Conservation (phyloP, 2,329 filamentous ascomycete species). For the Hypoxylon sp. region DNA sequence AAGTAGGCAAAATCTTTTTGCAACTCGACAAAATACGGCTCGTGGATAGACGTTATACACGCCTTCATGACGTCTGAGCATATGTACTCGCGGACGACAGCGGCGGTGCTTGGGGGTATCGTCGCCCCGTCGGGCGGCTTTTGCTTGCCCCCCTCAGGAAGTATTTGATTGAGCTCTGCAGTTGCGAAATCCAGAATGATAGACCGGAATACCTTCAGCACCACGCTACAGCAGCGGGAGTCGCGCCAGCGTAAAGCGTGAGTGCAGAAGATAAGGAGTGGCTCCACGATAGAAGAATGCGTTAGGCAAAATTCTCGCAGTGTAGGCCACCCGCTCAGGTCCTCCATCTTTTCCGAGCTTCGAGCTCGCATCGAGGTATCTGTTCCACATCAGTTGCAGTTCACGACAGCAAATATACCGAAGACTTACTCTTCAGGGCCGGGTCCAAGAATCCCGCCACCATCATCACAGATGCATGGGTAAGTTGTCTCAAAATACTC, state of each 20-base stretch:
- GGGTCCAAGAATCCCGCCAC: conserved; percentile 90
- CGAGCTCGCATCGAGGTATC: conserved; percentile 33
- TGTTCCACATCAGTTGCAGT: conserved; percentile 25
- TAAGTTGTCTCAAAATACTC: conserved; percentile 92
- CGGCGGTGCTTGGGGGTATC: conserved; percentile 65
- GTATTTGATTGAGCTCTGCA: conserved; percentile 17
- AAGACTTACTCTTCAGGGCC: conserved; percentile 68
- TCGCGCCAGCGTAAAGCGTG: conserved; percentile 92
- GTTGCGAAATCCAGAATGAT: conserved; percentile 81
- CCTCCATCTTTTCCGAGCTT: conserved; percentile 48
- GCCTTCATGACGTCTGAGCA: conserved; percentile 89
- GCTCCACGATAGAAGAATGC: conserved; percentile 82
- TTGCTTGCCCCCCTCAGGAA: conserved; percentile 30
- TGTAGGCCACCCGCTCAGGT: conserved; percentile 63
- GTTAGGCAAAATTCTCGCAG: conserved; percentile 87
- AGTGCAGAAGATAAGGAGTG: conserved; percentile 89
- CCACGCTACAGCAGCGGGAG: conserved; percentile 85
- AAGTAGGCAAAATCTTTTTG: conserved; percentile 91
- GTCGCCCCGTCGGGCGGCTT: conserved; percentile 55
- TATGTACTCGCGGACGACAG: conserved; percentile 88
- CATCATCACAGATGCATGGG: conserved; percentile 91
- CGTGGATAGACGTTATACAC: conserved; percentile 89
- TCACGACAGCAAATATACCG: conserved; percentile 31
- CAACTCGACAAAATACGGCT: conserved; percentile 95
- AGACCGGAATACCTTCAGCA: conserved; percentile 86